Percentiles rank a stretch among this genome's conserved stretches.
Conservation (phyloP, 106 monocot species). For the Dendrobium huoshanense region DNA sequence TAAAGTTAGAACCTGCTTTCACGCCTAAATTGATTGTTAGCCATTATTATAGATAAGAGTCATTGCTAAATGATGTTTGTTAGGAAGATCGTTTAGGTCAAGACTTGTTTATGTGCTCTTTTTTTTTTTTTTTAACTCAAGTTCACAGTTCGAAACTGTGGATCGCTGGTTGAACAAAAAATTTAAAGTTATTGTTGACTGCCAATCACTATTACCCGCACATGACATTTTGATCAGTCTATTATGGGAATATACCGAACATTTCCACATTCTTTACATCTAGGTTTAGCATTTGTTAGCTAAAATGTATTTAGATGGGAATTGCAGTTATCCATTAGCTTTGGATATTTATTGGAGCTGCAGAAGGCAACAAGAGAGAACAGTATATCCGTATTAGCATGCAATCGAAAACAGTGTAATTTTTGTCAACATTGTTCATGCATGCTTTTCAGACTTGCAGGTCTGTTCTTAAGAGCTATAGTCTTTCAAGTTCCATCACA, state of each 20-base stretch:
- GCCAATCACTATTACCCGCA: background rate
- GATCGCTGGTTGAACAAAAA: too few relatives aligned
- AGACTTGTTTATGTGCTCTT: too few relatives aligned
- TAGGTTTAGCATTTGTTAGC: background rate
- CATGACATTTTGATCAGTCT: background rate
- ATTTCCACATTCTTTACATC: background rate
- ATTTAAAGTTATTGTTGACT: background rate
- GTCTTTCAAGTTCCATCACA: background rate
- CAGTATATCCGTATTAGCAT: background rate
- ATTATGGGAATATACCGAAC: background rate
- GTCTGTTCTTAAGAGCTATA: background rate
- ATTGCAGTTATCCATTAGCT: background rate
- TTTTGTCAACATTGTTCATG: background rate
- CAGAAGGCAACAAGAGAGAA: background rate
- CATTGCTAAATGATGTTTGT: too few relatives aligned
- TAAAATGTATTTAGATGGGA: background rate
- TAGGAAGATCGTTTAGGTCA: background rate
- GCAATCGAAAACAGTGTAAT: background rate
- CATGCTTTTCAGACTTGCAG: background rate
- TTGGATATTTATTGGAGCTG: background rate
- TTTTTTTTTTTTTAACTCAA: too few relatives aligned
- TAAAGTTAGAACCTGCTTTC: too few relatives aligned
- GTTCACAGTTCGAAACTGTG: too few relatives aligned
- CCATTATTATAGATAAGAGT: too few relatives aligned
- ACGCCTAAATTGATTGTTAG: too few relatives aligned